Evolutionary conservation across 1,284 basidiomycete genomes (phyloP), one percentile per base, ranked within the genome.

Genomic region (Anthracocystis setariae): DNA sequence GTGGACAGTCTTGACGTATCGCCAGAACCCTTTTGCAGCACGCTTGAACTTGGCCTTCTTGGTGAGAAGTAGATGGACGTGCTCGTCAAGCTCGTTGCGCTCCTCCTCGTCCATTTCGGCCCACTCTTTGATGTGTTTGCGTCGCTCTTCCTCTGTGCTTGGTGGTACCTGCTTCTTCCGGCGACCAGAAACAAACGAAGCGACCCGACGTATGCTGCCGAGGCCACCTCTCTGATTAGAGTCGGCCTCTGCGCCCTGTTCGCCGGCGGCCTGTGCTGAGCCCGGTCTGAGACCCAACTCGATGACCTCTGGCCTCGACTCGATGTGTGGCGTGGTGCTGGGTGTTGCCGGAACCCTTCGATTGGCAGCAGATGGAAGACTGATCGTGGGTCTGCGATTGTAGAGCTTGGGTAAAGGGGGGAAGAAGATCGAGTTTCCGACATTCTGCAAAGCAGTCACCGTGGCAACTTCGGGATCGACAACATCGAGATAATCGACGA

Each of bases 51-150:
- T 89, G 27, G 89, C 88, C 32, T 88, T 87, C 64, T 89, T 88
- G 23, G 86, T 86, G 15, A 95, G 86, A 3, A 93, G 87, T 70
- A 91, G 88, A 54, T 90, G 88, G 21, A 95, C 90, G 84, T 94
- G 92, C 35, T 87, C 85, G 80, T 93, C 91, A 21, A 93, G 84
- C 46, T 80, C 73, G 35, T 74, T 66, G 27, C 80, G 72, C 45
- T 81, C 79, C 13, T 79, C 76, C 24, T 74, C 73, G 63, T 81
- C 80, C 78, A 81, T 78, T 9, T 73, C 62, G 3, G 60, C 61
- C 77, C 78, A 81, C 13, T 71, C 56, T 12, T 54, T 49, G 46
- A 80, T 80, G 49, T 81, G 80, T 29, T 64, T 68, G 24, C 67
- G 57, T 4, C 61, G 61, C 33, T 79, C 76, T 23, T 65, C 57